Base-by-base conservation (phyloP, 352 stramenopile species). In the Phytophthora foliorum region DNA sequence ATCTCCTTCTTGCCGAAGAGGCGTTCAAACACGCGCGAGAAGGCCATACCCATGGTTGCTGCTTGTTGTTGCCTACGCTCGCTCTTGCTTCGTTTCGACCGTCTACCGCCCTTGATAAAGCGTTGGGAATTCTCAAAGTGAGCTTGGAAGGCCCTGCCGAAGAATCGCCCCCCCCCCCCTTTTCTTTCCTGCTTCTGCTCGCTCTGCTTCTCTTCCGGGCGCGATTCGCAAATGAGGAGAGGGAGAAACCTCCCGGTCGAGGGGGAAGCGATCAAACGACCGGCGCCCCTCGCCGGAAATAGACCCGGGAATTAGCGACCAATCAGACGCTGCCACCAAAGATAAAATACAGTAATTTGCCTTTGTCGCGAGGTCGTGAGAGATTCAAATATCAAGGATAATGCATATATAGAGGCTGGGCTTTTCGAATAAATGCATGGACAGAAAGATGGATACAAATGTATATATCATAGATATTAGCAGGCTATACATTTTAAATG, bases 1-100 rank as follows among this genome's bases (percentile, higher is more conserved):
- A 99, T 98, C 89, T 99, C 98, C 78, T 99, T 99, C 72, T 94
- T 98, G 56, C 98, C 97, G 85, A 99, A 99, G 68, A 99, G 91
- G 74, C 84, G 90, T 71, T 99, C 94, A 84, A 99, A 99, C 61
- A 99, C 74, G 77, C 93, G 88, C 75, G 89, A 98, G 81, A 99
- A 98, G 55, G 98, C 84, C 72, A 99, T 98, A 56, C 98, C 98
- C 98, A 99, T 99, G 78, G 74, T 92, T 89, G 68, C 79, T 77
- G 44, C 34, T 34, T 69, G 19, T 44, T 21, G 11, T 71, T 41
- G 22, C 22, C 49, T 41, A 31, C 58, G 59, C 36, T 77, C 21
- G 19, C 21, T 24, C 49, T 31, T 49, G n/a, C 44, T 62, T 52
- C 29, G 29, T 34, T 9, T 34, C 29, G 29, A 34, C 29, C 29